Evolutionary conservation across 2,329 filamentous ascomycete genomes (phyloP), one percentile per base, ranked within the genome.

Genomic region (Claviceps capensis): DNA sequence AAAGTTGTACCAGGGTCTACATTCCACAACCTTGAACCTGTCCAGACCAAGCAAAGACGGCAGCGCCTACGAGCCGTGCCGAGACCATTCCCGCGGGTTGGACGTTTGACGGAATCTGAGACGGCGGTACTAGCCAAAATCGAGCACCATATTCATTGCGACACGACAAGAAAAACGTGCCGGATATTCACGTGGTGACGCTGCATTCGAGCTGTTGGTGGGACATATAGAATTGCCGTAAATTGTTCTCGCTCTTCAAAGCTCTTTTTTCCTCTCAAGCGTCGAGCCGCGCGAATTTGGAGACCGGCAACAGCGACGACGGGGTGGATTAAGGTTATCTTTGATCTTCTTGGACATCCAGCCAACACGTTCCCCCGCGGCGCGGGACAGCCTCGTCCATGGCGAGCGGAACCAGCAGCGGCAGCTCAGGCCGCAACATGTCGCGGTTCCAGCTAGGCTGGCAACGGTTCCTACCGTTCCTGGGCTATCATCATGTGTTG

Each of bases 401-500:
- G 56, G 56, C 60, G 30, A 54, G 55, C 51, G 56, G 52, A 55
- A 59, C 58, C 53, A 56, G 58, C 54, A 54, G 59, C 55, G 51
- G 45, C 46, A 62, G 59, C 37, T 47, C 53, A 13, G 54, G 55
- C 52, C 57, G 55, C 55, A 60, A 57, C 43, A 65, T 63, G 60
- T 62, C 64, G 54, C 67, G 60, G 57, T 70, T 76, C 52, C 70
- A 71, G 57, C 59, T 74, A 55, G 73, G 73, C 57, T 76, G 73
- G 73, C 71, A 73, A 82, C 81, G 80, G 63, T 80, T 78, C 60
- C 71, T 85, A 65, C 82, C 82, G 59, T 85, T 85, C 65, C 74
- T 85, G 54, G 82, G 82, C 59, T 85, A 85, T 63, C 82, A 85
- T 65, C 81, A 98, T 81, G 85, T 97, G 58, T 79, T 98, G 68